These are phyloP conservation scores for Polyrhizophydium stewartii DNA, from an alignment of 371 early-diverging fungal species.

Conservation along the genomic window DNA sequence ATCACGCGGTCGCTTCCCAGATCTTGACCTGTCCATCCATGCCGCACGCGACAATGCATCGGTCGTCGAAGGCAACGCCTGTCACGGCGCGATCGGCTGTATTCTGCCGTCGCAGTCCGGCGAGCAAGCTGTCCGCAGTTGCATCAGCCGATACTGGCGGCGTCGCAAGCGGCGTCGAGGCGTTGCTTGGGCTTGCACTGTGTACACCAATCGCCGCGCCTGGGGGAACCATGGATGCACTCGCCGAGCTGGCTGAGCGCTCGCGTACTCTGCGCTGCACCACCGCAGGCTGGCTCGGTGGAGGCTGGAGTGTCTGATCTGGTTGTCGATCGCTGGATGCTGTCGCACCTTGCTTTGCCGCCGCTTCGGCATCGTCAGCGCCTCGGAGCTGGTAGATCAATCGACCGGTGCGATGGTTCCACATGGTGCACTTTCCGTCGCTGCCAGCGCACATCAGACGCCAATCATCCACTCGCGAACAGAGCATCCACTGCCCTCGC, in stretches of 20 bases:
- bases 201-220: too few relatives aligned
- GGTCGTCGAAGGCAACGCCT: conserved; percentile 20
- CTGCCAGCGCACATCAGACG: conserved; percentile 16
- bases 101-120: too few relatives aligned
- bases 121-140: too few relatives aligned
- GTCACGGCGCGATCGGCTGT: conserved; percentile 12
- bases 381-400: conserved; percentile 9
- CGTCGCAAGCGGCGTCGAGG: background rate
- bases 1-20: conserved; percentile 9
- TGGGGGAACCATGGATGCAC: too few relatives aligned
- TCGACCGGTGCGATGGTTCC: conserved; percentile 19
- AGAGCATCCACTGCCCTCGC: conserved; percentile 15
- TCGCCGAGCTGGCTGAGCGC: too few relatives aligned
- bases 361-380: background rate
- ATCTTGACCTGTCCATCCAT: conserved; percentile 16
- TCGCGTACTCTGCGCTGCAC: too few relatives aligned
- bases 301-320: too few relatives aligned
- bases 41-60: conserved; percentile 9
- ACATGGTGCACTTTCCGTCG: conserved; percentile 18
- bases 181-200: too few relatives aligned
- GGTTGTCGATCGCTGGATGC: too few relatives aligned
- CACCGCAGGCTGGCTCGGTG: too few relatives aligned
- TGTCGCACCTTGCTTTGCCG: too few relatives aligned
- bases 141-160: too few relatives aligned
- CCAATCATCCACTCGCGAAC: conserved; percentile 17